Base-by-base conservation (phyloP, 805 yeast genomes). In the Metschnikowia drakensbergensis region DNA sequence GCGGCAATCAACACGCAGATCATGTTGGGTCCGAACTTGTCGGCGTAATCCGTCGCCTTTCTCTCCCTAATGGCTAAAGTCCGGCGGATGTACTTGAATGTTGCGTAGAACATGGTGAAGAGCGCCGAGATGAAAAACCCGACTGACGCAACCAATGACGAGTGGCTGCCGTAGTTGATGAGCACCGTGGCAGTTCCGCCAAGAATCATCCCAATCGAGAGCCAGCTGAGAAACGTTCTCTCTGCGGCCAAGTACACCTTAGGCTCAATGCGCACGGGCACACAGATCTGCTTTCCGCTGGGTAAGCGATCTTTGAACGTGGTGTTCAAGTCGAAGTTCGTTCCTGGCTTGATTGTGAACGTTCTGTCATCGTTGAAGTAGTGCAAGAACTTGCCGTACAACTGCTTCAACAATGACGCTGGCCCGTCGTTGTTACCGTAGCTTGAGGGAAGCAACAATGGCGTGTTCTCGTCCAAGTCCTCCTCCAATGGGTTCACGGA, bases 221-320 rank as follows among this genome's bases (percentile, higher is more conserved):
- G 71, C 99, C 99, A 94, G 36, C 95, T 81, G 53, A 94, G 75
- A 62, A 84, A 92, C 0, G 99, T 94, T 71, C 99, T 82, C 68
- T 94, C 99, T 25, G 96, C 89, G 5, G 99, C 99, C 68, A 94
- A 94, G 66, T 94, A 94, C n/a, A 94, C 99, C 71, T 94, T 94
- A 50, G 99, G 99, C 69, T 94, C 99, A 33, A 94, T 91, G 61
- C 99, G 81, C 34, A 94, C 95, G 2, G 98, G 99, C 6, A 94
- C 94, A 61, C 90, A 82, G 50, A 94, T 88, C 39, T 79, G 77
- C 67, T 90, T 91, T 1, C 98, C 99, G 37, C 86, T 82, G 23
- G 99, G 98, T 8, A 94, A 86, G 51, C 67, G 70, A 54, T 84
- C 76, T 47, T 58, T 81, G 76, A 67, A 66, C 6, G 75, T 66